Base-by-base conservation (phyloP, 768 basidiomycete species). In the Coprinellus micaceus region DNA sequence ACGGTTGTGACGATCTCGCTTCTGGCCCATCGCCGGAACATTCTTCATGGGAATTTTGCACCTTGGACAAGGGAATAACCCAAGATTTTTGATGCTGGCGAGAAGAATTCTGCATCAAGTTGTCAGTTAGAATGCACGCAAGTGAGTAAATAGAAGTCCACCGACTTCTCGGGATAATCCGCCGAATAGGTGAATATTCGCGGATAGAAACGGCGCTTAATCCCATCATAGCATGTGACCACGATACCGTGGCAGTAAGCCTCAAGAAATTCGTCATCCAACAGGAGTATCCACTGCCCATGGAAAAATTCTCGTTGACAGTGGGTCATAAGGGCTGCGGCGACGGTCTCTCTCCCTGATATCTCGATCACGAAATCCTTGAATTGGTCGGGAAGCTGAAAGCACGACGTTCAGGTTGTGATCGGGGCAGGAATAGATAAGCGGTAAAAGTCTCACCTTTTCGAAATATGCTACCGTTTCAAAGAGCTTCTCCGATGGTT, bases 151-250 rank as follows among this genome's bases (percentile, higher is more conserved):
- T 22, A 10, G 21, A 6, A 52, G 15, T 21, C 13, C 2, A 60
- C 68, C 53, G 58, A 78, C 75, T 74, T 74, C 52, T 77, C 75
- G 5, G 72, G 74, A 57, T 76, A 77, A 60, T 75, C 73, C 0
- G 72, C 70, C 1, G 71, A 69, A 54, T 74, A 73, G 0, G 66
- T 70, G 46, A 74, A 67, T 24, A 76, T 52, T 0, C 66, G 61
- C 10, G 70, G 71, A 59, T 65, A 76, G 11, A 76, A 53, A 1
- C 61, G 61, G 0, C 72, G 64, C 7, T 28, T 15, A 10, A 74
- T 58, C 0, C 68, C 67, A 64, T 75, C 73, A 10, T 26, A 21
- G 48, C 68, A 74, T 5, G 45, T 28, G 0, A 73, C 37, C 1
- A 69, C 66, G 10, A 74, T 66, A 0, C 75, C 73, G 55, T 74